Evolutionary conservation across 1,284 basidiomycete species (phyloP).

Genomic region (Sporisorium exsertum): DNA sequence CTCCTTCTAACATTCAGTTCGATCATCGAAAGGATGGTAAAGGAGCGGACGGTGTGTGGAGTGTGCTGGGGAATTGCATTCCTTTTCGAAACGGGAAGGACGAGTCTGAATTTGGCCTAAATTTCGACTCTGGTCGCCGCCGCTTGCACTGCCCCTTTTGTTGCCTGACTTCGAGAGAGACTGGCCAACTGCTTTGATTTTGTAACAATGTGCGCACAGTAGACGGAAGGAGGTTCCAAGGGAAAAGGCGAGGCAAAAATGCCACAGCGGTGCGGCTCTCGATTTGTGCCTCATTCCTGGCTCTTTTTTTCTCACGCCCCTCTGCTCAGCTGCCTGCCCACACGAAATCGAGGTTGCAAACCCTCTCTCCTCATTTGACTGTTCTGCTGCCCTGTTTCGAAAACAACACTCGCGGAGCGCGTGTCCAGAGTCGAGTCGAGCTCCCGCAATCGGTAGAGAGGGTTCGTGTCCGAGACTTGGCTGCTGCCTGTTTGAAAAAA

Average conservation of each 20-base stretch:
- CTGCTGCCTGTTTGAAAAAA: slow-evolving; percentile 23
- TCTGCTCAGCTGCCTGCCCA: slow-evolving; percentile 3
- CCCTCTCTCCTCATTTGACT: slow-evolving; percentile 18
- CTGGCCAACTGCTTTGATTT: slow-evolving; percentile 1
- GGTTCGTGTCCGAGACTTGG: slow-evolving; percentile 17
- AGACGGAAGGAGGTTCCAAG: not conserved
- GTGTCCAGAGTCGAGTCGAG: slow-evolving; percentile 21
- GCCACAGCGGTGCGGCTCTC: slow-evolving; percentile 10
- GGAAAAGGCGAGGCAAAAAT: not conserved
- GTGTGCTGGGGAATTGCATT: slow-evolving; percentile 4
- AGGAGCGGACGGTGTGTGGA: not conserved
- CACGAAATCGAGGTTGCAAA: slow-evolving; percentile 17
- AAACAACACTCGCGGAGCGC: slow-evolving; percentile 9
- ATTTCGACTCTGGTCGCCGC: slow-evolving; percentile 5
- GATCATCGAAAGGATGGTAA: not conserved
- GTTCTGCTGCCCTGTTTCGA: slow-evolving; percentile 11
- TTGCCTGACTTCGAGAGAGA: not conserved
- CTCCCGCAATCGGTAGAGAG: slow-evolving; percentile 26
- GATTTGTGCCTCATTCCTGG: slow-evolving; percentile 21
- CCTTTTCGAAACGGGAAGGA: not conserved
- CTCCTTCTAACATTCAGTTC: not conserved
- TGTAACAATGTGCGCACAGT: not conserved
- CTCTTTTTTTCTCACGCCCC: not conserved
- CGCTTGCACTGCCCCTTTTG: not conserved
- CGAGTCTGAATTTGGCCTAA: not conserved